Conservation (phyloP, 352 stramenopile genomes). For the Achlya hypogyna region DNA sequence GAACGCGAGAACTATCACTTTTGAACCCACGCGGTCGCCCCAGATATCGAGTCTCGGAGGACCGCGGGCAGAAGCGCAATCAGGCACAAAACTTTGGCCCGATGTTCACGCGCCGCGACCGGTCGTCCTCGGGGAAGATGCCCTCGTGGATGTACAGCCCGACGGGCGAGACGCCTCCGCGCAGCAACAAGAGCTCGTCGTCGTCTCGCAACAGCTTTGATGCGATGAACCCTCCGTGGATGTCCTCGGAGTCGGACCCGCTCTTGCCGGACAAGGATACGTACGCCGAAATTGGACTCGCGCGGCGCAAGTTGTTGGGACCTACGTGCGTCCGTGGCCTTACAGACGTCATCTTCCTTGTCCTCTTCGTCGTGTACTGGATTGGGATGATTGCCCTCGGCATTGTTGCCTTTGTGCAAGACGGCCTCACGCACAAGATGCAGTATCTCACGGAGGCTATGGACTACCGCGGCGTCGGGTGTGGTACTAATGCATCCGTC, state of each 20-base stretch:
- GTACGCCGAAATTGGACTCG: conserved; percentile 15
- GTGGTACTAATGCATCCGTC: conserved; percentile 39
- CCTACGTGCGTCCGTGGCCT: conserved; percentile 36
- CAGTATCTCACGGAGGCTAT: conserved; percentile 73
- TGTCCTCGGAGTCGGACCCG: conserved; percentile 5
- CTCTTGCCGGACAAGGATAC: conserved; percentile 19
- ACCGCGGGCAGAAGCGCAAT: not conserved
- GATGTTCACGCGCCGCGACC: conserved; percentile 10
- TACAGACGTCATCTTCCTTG: conserved; percentile 51
- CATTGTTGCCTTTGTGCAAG: conserved; percentile 51
- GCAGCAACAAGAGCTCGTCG: not conserved
- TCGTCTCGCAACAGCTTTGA: conserved; percentile 12
- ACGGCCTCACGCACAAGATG: conserved; percentile 55
- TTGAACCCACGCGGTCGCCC: not conserved
- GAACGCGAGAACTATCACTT: not conserved
- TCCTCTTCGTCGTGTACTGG: conserved; percentile 55
- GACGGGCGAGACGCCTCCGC: conserved; percentile 14
- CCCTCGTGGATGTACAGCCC: conserved; percentile 16
- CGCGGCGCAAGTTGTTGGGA: conserved; percentile 34
- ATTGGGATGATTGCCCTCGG: conserved; percentile 65
- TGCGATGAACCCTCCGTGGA: conserved; percentile 2
- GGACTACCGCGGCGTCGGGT: conserved; percentile 59
- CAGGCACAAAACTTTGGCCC: not conserved
- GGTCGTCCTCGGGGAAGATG: conserved; percentile 17
- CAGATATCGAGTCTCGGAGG: not conserved